phyloP scores from a whole-genome alignment of 2,329 filamentous ascomycete genomes.

The Colletotrichum liaoningense region DNA sequence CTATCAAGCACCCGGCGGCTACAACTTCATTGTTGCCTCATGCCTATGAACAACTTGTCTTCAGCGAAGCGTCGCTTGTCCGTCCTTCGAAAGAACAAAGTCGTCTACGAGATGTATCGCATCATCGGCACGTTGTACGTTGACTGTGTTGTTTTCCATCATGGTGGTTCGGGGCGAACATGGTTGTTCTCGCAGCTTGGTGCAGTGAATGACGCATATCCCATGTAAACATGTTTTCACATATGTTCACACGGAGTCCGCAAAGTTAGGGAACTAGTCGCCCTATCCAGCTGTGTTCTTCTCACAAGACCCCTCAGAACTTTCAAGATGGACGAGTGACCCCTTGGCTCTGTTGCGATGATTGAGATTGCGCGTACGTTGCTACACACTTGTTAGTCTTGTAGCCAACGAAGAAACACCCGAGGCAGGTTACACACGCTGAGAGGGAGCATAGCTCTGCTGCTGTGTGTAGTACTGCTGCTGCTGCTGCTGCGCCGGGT shows the following conservation, averaged over 20 bases:
- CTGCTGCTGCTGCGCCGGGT: not conserved
- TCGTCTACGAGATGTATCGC: too few species aligned
- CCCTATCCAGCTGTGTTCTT: too few species aligned
- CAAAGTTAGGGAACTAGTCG: too few species aligned
- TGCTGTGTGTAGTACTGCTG: constrained; percentile 23
- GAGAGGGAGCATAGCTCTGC: constrained; percentile 15
- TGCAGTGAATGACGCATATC: not conserved
- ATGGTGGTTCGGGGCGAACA: not conserved
- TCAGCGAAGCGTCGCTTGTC: not conserved
- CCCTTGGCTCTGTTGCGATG: not conserved
- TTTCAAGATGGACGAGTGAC: constrained; percentile 5
- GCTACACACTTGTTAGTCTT: constrained; percentile 11
- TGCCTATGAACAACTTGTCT: not conserved
- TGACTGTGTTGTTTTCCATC: not conserved
- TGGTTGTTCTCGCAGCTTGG: not conserved
- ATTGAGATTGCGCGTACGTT: constrained; percentile 18
- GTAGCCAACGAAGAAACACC: not conserved
- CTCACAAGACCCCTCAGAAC: too few species aligned
- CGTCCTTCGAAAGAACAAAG: too few species aligned
- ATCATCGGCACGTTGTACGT: not conserved
- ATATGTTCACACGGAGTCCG: too few species aligned
- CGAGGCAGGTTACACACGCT: constrained; percentile 15
- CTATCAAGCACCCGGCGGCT: not conserved
- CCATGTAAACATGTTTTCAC: not conserved
- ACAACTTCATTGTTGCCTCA: not conserved